Evolutionary conservation across 2,329 filamentous ascomycete genomes (phyloP).

Genomic region (Colletotrichum melonis): DNA sequence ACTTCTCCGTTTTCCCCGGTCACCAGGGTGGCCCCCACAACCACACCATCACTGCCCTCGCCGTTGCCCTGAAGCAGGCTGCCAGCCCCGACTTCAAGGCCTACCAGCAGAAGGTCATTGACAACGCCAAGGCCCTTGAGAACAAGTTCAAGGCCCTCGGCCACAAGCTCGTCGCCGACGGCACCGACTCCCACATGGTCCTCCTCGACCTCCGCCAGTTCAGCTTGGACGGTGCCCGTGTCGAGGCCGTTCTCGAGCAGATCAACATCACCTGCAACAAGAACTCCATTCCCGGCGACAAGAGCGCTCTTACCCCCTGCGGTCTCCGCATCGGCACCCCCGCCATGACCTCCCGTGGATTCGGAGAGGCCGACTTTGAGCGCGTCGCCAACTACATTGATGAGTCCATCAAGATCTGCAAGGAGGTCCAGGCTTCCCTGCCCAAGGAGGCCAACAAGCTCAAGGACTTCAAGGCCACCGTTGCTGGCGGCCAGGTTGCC

Average conservation of each 20-base stretch:
- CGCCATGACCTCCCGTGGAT: slow-evolving; percentile 96
- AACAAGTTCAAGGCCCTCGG: slow-evolving; percentile 85
- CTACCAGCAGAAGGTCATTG: slow-evolving; percentile 92
- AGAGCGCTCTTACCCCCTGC: slow-evolving; percentile 92
- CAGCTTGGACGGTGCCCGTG: slow-evolving; percentile 89
- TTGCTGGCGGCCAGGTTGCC: slow-evolving; percentile 79
- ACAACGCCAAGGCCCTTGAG: slow-evolving; percentile 94
- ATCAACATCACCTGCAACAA: slow-evolving; percentile 99
- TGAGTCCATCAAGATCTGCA: slow-evolving; percentile 87
- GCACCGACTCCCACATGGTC: slow-evolving; percentile 98
- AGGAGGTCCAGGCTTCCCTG: slow-evolving; percentile 84
- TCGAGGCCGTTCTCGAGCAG: slow-evolving; percentile 95
- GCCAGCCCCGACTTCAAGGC: slow-evolving; percentile 89
- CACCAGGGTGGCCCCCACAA: slow-evolving; percentile 99
- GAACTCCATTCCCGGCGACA: slow-evolving; percentile 98
- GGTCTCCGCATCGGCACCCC: slow-evolving; percentile 97
- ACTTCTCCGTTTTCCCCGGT: slow-evolving; percentile 98
- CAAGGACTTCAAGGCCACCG: slow-evolving; percentile 98
- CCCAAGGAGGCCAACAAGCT: slow-evolving; percentile 99
- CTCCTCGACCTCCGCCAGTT: slow-evolving; percentile 92
- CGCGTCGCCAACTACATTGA: slow-evolving; percentile 92
- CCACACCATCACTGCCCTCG: slow-evolving; percentile 97
- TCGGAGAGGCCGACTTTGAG: slow-evolving; percentile 92
- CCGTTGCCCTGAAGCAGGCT: slow-evolving; percentile 95
- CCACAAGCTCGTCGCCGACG: slow-evolving; percentile 94